phyloP scores from a whole-genome alignment of 164 flowering plant species.

The Annona squamosa region DNA sequence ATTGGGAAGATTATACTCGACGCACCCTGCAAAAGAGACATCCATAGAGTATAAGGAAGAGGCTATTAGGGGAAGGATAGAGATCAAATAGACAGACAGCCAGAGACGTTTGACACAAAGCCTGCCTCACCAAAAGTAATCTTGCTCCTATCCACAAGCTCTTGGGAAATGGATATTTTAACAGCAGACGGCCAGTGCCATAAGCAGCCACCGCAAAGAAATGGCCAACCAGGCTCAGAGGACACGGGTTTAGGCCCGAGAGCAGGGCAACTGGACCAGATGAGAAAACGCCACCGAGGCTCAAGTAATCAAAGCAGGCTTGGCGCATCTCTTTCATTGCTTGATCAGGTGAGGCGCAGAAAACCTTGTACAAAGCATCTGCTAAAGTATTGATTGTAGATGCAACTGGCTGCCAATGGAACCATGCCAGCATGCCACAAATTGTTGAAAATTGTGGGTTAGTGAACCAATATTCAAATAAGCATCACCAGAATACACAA shows the following conservation, averaged over 20 bases:
- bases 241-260: slow-evolving; percentile 87
- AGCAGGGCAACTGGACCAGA: slow-evolving; percentile 74
- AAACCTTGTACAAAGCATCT: slow-evolving; percentile 69
- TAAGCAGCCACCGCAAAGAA: slow-evolving; percentile 88
- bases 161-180: slow-evolving; percentile 77
- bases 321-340: slow-evolving; percentile 90
- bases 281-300: slow-evolving; percentile 71
- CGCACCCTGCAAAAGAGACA: slow-evolving; percentile 42
- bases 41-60: not conserved
- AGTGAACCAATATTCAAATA: too few relatives aligned
- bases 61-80: not conserved
- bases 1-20: slow-evolving; percentile 69
- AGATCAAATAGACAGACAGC: not conserved
- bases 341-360: slow-evolving; percentile 79
- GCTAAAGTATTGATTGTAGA: slow-evolving; percentile 82
- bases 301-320: slow-evolving; percentile 84
- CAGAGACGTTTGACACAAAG: not conserved
- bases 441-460: too few relatives aligned
- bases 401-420: slow-evolving; percentile 62
- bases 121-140: slow-evolving; percentile 50
- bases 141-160: slow-evolving; percentile 86
- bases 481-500: too few relatives aligned
- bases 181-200: slow-evolving; percentile 74
- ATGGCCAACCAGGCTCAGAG: slow-evolving; percentile 75
- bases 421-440: not conserved